phyloP scores from a whole-genome alignment of 208 protist species.

The Blastocrithidia nonstop region DNA sequence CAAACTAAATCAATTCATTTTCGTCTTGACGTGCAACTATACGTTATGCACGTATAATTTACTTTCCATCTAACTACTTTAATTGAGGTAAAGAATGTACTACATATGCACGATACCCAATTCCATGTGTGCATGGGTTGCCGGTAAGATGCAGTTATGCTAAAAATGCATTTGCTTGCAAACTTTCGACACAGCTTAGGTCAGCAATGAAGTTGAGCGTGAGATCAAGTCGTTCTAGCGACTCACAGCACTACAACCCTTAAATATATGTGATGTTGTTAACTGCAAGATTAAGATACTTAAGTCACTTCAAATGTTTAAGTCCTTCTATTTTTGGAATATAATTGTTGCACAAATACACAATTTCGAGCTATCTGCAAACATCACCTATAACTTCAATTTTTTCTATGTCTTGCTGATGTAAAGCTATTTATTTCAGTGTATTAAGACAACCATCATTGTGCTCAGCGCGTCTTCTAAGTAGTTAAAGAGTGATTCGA shows the following conservation, averaged over 20 bases:
- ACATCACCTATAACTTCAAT: slow-evolving; percentile 81
- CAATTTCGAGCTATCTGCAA: slow-evolving; percentile 86
- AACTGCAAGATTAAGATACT: slow-evolving; percentile 95
- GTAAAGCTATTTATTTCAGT: slow-evolving; percentile 92
- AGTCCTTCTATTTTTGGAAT: slow-evolving; percentile 91
- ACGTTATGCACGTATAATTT: slow-evolving; percentile 71
- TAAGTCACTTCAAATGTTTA: slow-evolving; percentile 88
- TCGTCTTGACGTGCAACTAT: slow-evolving; percentile 80
- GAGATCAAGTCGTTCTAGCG: slow-evolving; percentile 90
- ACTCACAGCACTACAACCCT: slow-evolving; percentile 86
- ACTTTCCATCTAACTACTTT: slow-evolving; percentile 71
- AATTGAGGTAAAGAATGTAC: slow-evolving; percentile 87
- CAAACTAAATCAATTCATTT: slow-evolving; percentile 27
- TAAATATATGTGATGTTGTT: slow-evolving; percentile 93
- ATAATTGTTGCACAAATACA: slow-evolving; percentile 96
- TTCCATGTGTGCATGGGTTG: slow-evolving; percentile 87
- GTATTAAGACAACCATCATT: slow-evolving; percentile 90
- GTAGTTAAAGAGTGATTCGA: slow-evolving; percentile 84
- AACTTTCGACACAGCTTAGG: slow-evolving; percentile 46
- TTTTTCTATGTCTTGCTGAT: slow-evolving; percentile 92
- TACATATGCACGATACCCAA: slow-evolving; percentile 87
- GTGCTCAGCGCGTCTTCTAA: slow-evolving; percentile 93
- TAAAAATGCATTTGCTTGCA: slow-evolving; percentile 77
- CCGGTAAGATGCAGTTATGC: slow-evolving; percentile 87
- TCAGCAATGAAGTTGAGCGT: slow-evolving; percentile 94